Percentiles rank a stretch among this genome's conserved stretches.
Conservation (phyloP, 345 rosid genomes). For the Lepidium aucheri region DNA sequence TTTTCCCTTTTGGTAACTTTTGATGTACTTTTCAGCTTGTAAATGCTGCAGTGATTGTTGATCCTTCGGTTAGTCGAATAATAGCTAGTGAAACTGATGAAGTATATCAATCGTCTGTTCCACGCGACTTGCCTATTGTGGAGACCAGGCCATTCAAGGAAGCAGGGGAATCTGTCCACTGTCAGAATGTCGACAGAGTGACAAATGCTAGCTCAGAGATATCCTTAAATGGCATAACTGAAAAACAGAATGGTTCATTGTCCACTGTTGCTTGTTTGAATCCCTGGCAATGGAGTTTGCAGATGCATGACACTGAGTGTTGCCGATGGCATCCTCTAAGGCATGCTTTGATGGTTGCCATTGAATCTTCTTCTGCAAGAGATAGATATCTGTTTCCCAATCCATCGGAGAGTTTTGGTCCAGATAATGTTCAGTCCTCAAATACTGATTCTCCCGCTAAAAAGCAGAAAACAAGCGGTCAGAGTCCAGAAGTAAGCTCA, state of each 20-base stretch:
- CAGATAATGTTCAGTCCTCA: conserved; percentile 24
- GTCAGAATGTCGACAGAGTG: neutral
- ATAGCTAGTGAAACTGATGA: conserved; percentile 66
- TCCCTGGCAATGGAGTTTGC: conserved; percentile 62
- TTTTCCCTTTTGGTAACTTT: neutral
- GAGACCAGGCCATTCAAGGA: conserved; percentile 1
- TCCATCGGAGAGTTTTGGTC: conserved; percentile 19
- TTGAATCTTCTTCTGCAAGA: conserved; percentile 79
- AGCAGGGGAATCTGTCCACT: neutral
- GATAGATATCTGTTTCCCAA: conserved; percentile 57
- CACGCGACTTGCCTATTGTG: conserved; percentile 3
- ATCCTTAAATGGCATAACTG: conserved; percentile 20
- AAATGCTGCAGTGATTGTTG: conserved; percentile 84
- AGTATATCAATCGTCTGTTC: conserved; percentile 28
- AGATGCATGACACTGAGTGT: conserved; percentile 13
- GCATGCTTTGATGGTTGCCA: conserved; percentile 77
- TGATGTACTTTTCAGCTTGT: conserved; percentile 37
- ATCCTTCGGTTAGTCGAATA: conserved; percentile 46
- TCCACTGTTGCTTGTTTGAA: conserved; percentile 52
- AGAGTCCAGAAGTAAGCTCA: conserved; percentile 24
- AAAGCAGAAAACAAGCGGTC: conserved; percentile 45
- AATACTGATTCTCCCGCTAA: conserved; percentile 38
- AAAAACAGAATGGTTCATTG: conserved; percentile 12
- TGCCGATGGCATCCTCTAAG: conserved; percentile 59
- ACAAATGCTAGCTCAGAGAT: neutral